Percentiles rank a stretch among this genome's conserved stretches.
phyloP scores from a whole-genome alignment of 352 stramenopile genomes.

The Peronospora destructor region DNA sequence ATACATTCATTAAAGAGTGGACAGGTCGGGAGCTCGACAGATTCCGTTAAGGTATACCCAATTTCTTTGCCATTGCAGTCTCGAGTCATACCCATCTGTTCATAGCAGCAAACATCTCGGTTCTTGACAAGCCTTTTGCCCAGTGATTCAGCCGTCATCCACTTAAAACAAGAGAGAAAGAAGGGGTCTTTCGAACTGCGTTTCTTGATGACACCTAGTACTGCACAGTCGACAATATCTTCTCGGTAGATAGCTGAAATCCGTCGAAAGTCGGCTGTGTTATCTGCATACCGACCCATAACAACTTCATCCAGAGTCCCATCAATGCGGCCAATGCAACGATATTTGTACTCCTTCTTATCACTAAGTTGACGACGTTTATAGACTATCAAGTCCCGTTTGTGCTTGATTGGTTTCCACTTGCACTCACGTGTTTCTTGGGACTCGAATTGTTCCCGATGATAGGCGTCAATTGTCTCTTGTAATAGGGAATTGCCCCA shows the following conservation, averaged over 20 bases:
- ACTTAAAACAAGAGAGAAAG: conserved; percentile 77
- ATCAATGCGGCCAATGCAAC: conserved; percentile 56
- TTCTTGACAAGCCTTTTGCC: conserved; percentile 73
- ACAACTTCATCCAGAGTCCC: conserved; percentile 72
- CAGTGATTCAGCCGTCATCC: conserved; percentile 67
- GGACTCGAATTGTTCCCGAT: conserved; percentile 60
- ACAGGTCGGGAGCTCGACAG: conserved; percentile 61
- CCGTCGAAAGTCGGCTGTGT: conserved; percentile 54
- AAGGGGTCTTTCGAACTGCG: conserved; percentile 45
- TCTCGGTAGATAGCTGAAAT: conserved; percentile 69
- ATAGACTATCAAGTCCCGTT: conserved; percentile 50
- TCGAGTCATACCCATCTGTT: conserved; percentile 57
- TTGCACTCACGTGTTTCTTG: conserved; percentile 50
- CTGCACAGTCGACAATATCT: conserved; percentile 69
- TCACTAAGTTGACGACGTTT: conserved; percentile 40
- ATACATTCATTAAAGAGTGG: conserved; percentile 60
- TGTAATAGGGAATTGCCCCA: conserved; percentile 59
- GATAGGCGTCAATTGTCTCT: conserved; percentile 62
- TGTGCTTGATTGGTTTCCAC: conserved; percentile 71
- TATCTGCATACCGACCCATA: conserved; percentile 68
- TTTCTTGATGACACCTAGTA: conserved; percentile 56
- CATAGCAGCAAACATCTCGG: conserved; percentile 74
- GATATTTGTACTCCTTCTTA: conserved; percentile 45
- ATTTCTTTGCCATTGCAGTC: conserved; percentile 76
- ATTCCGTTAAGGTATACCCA: conserved; percentile 70